A percentile compares a stretch with the other conserved stretches of the same genome.
These are phyloP conservation scores for Vanrija sp. DNA, from an alignment of 1,284 basidiomycete genomes.

Conservation along the genomic window DNA sequence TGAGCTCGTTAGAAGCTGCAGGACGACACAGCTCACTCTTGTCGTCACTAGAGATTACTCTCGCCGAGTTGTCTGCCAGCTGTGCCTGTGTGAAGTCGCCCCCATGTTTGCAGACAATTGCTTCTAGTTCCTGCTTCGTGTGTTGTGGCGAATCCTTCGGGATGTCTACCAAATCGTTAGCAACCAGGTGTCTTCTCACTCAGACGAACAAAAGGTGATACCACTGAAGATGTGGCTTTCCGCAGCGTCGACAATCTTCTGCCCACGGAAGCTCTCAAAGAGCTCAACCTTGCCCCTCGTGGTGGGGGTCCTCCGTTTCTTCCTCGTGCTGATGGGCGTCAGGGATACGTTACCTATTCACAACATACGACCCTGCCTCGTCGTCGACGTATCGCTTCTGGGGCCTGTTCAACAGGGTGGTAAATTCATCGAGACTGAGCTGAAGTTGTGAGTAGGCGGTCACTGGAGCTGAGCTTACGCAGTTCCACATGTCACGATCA, in stretches of 20 bases:
- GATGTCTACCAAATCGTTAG: slow-evolving; percentile 52
- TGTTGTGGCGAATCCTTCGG: slow-evolving; percentile 56
- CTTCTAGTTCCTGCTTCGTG: slow-evolving; percentile 42
- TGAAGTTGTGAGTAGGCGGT: slow-evolving; percentile 1
- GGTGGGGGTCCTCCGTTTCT: slow-evolving; percentile 25
- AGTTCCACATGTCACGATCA: slow-evolving; percentile 47
- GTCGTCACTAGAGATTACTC: slow-evolving; percentile 53
- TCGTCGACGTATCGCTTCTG: slow-evolving; percentile 41
- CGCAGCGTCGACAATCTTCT: slow-evolving; percentile 58
- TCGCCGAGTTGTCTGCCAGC: slow-evolving; percentile 45
- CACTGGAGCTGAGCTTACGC: slow-evolving; percentile 20
- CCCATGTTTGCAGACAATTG: slow-evolving; percentile 65
- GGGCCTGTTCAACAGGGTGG: slow-evolving; percentile 31
- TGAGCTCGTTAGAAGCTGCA: slow-evolving; percentile 10
- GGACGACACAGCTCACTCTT: slow-evolving; percentile 30
- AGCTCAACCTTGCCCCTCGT: slow-evolving; percentile 54
- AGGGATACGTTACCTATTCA: background rate
- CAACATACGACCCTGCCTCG: slow-evolving; percentile 19
- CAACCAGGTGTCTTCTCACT: too few relatives aligned
- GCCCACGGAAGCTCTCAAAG: slow-evolving; percentile 63
- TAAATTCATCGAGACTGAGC: slow-evolving; percentile 43
- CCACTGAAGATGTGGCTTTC: slow-evolving; percentile 66
- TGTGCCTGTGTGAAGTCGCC: slow-evolving; percentile 64
- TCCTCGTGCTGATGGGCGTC: slow-evolving; percentile 14
- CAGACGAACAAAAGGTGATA: slow-evolving; percentile 69